Evolutionary conservation across 305 asterid species (phyloP), one percentile per base, ranked within the genome.

Genomic region (Fraxinus baroniana): DNA sequence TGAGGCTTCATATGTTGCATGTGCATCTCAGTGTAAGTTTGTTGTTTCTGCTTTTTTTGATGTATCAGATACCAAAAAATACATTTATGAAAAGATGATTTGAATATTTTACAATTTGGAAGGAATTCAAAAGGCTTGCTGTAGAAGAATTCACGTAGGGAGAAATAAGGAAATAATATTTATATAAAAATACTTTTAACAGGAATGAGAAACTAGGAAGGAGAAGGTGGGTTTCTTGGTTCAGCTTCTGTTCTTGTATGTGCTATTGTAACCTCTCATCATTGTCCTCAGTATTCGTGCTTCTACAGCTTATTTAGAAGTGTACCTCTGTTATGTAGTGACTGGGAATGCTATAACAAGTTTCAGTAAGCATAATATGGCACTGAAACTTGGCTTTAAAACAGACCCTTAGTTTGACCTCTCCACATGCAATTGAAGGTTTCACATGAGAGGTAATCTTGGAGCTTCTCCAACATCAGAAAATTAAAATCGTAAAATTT

Each of bases 1-100:
- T 0, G 94, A 90, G 88, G 88, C 89, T 64, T 84, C 91, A 70
- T 89, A 85, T 77, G 85, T 82, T 41, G 72, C 79, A 57, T 87
- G 84, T 76, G 84, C 91, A 70, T 85, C 82, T 62, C 87, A 80
- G 68, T 87, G 92, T 89, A 89, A 90, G 91, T 86, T 84, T 75
- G 71, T 66, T 15, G 64, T 44, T 80, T 85, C 81, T 79, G 35
- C 78, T 49, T 6, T 12, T 12, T 66, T 66, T 32, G 74, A 66
- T 26, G 32, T 66, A 24, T 4, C 37, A 66, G 10, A 66, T 66
- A 4, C 36, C 7, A 4, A 9, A 26, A 9, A 66, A 1, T 10
- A 26, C 36, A 24, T 12, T 28, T 66, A 66, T 26, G 36, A 66
- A 66, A 24, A 26, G 17, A 66, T 60, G 30, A 60, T n/a, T 60